Evolutionary conservation across 768 basidiomycete species (phyloP).

Genomic region (Hypholoma fasciculare): DNA sequence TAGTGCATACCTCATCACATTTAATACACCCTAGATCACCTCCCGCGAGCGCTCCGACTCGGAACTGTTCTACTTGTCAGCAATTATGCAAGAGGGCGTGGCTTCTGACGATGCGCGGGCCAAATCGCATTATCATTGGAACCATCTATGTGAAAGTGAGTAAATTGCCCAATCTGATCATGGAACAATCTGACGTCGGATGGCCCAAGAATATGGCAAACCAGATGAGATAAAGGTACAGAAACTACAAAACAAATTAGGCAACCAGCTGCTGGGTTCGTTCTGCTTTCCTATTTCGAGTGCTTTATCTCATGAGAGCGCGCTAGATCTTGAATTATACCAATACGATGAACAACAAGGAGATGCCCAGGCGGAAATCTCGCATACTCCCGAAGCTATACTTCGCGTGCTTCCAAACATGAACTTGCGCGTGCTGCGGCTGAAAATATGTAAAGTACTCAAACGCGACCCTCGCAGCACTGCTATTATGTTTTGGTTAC

Average conservation of each 20-base stretch:
- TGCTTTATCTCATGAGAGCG: neutral
- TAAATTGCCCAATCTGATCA: conserved; percentile 1
- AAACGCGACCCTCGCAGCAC: conserved; percentile 31
- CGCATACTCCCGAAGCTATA: conserved; percentile 20
- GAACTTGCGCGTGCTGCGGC: conserved; percentile 61
- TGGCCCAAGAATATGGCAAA: conserved; percentile 54
- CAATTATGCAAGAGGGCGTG: conserved; percentile 49
- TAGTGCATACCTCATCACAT: neutral
- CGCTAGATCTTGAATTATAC: conserved; percentile 22
- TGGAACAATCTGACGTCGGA: neutral
- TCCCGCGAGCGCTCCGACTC: conserved; percentile 72
- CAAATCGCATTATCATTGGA: conserved; percentile 65
- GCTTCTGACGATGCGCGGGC: conserved; percentile 41
- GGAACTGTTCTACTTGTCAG: conserved; percentile 81
- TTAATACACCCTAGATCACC: conserved; percentile 51
- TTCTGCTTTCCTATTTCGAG: conserved; percentile 1
- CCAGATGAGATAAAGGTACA: conserved; percentile 37
- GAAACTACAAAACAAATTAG: conserved; percentile 49
- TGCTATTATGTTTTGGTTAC: conserved; percentile 53
- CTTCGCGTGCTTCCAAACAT: conserved; percentile 69
- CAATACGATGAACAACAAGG: conserved; percentile 15
- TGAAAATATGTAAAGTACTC: conserved; percentile 59
- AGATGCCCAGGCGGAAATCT: conserved; percentile 9
- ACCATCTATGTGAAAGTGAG: conserved; percentile 61
- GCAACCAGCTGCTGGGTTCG: conserved; percentile 62